Percentiles rank a stretch among this genome's conserved stretches.
Conservation (phyloP, 1,284 basidiomycete genomes). For the Ustilago esculenta region DNA sequence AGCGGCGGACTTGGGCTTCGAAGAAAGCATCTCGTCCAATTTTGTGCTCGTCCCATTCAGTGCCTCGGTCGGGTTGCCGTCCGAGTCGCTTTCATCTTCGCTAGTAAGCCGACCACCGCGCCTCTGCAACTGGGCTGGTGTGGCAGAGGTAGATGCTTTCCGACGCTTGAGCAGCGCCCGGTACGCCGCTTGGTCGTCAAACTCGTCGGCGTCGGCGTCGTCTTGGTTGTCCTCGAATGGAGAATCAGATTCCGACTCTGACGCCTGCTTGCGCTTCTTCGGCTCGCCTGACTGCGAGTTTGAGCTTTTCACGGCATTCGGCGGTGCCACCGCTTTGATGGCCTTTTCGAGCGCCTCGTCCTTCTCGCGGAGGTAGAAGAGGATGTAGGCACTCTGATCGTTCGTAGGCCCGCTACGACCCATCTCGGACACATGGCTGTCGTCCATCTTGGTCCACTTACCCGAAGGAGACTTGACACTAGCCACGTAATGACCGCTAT, state of each 20-base stretch:
- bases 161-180: constrained; percentile 19
- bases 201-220: constrained; percentile 2
- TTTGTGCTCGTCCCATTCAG: constrained; percentile 7
- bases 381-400: constrained; percentile 86
- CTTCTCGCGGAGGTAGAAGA: constrained; percentile 84
- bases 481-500: constrained; percentile 95
- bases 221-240: constrained; percentile 1
- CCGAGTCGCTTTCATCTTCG: constrained; percentile 13
- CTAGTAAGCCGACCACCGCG: not conserved
- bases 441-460: constrained; percentile 92
- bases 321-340: constrained; percentile 7
- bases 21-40: constrained; percentile 29
- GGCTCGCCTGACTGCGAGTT: no score
- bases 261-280: constrained; percentile 16
- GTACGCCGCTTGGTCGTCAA: constrained; percentile 22
- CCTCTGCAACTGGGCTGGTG: no score
- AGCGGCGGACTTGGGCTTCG: constrained; percentile 34
- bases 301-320: not conserved
- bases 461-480: constrained; percentile 79
- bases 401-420: constrained; percentile 66
- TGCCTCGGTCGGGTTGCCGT: not conserved
- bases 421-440: constrained; percentile 76
- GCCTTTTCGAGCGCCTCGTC: constrained; percentile 41
- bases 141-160: not conserved
- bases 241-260: constrained; percentile 3